phyloP scores from a whole-genome alignment of 106 monocot species.

The Acorus calamus region DNA sequence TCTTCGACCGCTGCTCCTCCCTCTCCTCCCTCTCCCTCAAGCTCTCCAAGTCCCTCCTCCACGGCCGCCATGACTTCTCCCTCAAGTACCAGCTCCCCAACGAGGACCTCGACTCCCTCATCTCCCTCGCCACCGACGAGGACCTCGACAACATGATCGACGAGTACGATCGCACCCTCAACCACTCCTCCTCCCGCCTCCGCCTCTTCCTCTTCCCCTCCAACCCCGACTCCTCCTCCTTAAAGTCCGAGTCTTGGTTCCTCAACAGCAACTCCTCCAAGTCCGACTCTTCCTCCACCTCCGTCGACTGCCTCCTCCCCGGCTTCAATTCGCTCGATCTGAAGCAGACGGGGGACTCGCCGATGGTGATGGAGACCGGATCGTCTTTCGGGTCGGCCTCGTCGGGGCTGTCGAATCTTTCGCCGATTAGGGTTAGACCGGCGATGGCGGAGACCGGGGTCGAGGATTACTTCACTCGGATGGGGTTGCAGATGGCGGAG shows the following conservation, averaged over 20 bases:
- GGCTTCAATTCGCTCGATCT: slow-evolving; percentile 27
- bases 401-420: slow-evolving; percentile 70
- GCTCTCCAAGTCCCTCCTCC: slow-evolving; percentile 59
- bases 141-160: slow-evolving; percentile 98
- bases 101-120: slow-evolving; percentile 95
- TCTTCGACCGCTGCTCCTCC: slow-evolving; percentile 62
- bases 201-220: slow-evolving; percentile 78
- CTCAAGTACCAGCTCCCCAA: slow-evolving; percentile 96
- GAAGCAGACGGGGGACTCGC: slow-evolving; percentile 37
- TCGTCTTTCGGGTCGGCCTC: slow-evolving; percentile 79
- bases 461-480: slow-evolving; percentile 65
- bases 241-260: slow-evolving; percentile 48
- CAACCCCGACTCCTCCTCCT: slow-evolving; percentile 7
- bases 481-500: slow-evolving; percentile 1
- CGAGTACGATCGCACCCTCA: slow-evolving; percentile 69
- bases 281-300: slow-evolving; percentile 80
- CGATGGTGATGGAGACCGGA: slow-evolving; percentile 40
- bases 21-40: slow-evolving; percentile 50
- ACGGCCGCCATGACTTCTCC: slow-evolving; percentile 33
- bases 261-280: slow-evolving; percentile 77
- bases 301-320: slow-evolving; percentile 36
- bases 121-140: slow-evolving; percentile 89
- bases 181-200: slow-evolving; percentile 3
- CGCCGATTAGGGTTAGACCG: slow-evolving; percentile 55
- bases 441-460: slow-evolving; percentile 18